These are phyloP conservation scores for Ascochyta lentis DNA, from an alignment of 2,329 filamentous ascomycete genomes.

Conservation along the genomic window DNA sequence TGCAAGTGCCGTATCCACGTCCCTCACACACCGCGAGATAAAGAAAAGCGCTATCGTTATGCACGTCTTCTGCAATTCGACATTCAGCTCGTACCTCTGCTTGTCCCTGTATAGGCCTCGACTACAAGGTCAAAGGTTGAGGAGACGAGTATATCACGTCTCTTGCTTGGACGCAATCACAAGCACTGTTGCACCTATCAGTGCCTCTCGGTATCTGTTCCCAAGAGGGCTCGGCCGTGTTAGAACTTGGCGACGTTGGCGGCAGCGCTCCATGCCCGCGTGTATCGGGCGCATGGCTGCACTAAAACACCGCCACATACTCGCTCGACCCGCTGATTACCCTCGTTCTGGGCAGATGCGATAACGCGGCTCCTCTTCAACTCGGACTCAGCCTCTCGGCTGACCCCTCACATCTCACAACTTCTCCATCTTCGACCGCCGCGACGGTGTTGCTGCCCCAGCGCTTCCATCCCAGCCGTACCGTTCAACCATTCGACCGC, in stretches of 20 bases:
- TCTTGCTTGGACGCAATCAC: conserved; percentile 4
- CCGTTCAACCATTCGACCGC: conserved; percentile 1
- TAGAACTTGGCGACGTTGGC: conserved; percentile 14
- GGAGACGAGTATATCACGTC: background rate
- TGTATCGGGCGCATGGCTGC: conserved; percentile 8
- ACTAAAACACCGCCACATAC: conserved; percentile 18
- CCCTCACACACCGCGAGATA: conserved; percentile 5
- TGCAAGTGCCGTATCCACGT: conserved; percentile 4
- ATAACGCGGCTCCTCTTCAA: conserved; percentile 20
- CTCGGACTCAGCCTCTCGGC: conserved; percentile 4
- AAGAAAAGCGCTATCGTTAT: conserved; percentile 14
- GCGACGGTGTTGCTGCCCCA: conserved; percentile 10
- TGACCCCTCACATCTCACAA: conserved; percentile 2
- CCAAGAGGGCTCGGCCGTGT: conserved; percentile 15
- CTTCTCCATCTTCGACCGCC: conserved; percentile 5
- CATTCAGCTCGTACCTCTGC: background rate
- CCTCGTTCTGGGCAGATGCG: conserved; percentile 12
- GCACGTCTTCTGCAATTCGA: conserved; percentile 1
- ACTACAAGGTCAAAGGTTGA: background rate
- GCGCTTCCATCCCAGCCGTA: background rate
- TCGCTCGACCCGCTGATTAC: conserved; percentile 19
- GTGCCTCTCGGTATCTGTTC: conserved; percentile 11
- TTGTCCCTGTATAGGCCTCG: background rate
- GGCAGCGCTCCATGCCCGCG: conserved; percentile 7
- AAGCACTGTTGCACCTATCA: conserved; percentile 12